Conservation (phyloP, 345 rosid species). For the Ceriops decandra region DNA sequence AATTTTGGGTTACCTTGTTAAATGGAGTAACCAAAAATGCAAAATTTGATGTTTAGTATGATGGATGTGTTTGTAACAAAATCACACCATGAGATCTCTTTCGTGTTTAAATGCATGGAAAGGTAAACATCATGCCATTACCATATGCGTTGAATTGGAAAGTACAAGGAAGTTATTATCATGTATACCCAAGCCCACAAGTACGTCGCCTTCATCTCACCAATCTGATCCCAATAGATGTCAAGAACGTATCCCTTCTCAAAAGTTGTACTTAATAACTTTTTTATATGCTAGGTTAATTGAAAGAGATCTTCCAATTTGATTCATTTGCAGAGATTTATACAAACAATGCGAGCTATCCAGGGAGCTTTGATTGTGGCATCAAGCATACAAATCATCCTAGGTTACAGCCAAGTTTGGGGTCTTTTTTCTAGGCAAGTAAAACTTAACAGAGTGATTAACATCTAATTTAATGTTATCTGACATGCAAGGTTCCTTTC, state of each 20-base stretch:
- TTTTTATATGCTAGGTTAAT: slow-evolving; percentile 38
- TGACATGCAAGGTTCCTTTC: background rate
- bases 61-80: too few species aligned
- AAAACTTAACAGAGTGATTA: background rate
- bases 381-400: slow-evolving; percentile 78
- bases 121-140: background rate
- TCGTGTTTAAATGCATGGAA: too few species aligned
- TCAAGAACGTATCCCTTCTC: slow-evolving; percentile 11
- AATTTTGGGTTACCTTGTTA: background rate
- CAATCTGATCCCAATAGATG: slow-evolving; percentile 11
- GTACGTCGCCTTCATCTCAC: background rate
- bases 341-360: slow-evolving; percentile 82
- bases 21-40: background rate
- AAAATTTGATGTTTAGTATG: background rate
- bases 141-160: background rate
- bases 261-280: slow-evolving; percentile 22
- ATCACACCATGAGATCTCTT: too few species aligned
- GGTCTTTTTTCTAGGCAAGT: slow-evolving; percentile 71
- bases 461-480: background rate
- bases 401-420: slow-evolving; percentile 89
- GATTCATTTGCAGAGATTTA: slow-evolving; percentile 78
- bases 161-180: background rate
- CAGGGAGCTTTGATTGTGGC: slow-evolving; percentile 93
- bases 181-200: background rate
- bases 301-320: slow-evolving; percentile 46